Evolutionary conservation across 441 rosid species (phyloP).

Genomic region (Biscutella auriculata): DNA sequence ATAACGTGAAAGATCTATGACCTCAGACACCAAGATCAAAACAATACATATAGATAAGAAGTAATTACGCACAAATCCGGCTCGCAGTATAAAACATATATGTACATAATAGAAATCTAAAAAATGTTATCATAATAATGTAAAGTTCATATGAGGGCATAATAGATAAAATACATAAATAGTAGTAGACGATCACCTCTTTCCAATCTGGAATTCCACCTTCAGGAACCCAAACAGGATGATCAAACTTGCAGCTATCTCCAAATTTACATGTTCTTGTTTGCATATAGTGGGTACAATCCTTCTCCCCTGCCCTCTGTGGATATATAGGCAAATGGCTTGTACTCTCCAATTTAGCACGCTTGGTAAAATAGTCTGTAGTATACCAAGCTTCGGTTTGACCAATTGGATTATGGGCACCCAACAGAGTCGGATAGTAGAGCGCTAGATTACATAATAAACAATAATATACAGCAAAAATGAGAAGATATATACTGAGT

Average conservation of each 20-base stretch:
- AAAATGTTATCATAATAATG: neutral
- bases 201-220: constrained; percentile 99
- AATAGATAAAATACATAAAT: constrained; percentile 31
- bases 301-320: constrained; percentile 94
- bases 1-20: neutral
- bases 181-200: constrained; percentile 87
- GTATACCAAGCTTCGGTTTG: constrained; percentile 92
- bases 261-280: constrained; percentile 98
- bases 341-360: constrained; percentile 73
- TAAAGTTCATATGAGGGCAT: constrained; percentile 7
- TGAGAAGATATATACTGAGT: constrained; percentile 21
- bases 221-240: constrained; percentile 99
- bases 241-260: constrained; percentile 96
- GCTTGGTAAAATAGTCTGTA: constrained; percentile 68
- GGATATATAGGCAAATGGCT: constrained; percentile 80
- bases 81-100: constrained; percentile 1
- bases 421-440: constrained; percentile 72
- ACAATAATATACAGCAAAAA: constrained; percentile 24
- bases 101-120: constrained; percentile 6
- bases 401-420: constrained; percentile 72
- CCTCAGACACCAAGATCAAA: constrained; percentile 11
- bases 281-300: constrained; percentile 97
- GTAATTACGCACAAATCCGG: neutral
- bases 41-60: neutral
- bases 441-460: constrained; percentile 74